A percentile compares a stretch with the other conserved stretches of the same genome.
phyloP scores from a whole-genome alignment of 176 grass and related monocot species.

The Oryza brachyantha region DNA sequence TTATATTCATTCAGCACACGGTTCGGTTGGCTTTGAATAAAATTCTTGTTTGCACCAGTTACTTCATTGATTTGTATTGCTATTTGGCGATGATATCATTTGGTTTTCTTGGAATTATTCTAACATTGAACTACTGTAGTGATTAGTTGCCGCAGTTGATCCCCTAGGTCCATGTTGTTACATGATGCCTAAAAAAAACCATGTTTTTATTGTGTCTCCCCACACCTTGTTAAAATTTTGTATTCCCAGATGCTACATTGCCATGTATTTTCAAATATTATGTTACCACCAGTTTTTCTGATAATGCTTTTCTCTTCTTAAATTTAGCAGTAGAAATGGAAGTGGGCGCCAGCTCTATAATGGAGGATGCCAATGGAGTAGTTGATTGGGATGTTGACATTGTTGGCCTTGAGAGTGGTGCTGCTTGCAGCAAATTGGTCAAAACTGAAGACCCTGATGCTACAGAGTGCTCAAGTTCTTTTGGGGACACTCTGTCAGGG shows the following conservation, averaged over 20 bases:
- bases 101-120: background rate
- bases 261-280: background rate
- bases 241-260: background rate
- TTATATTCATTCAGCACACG: too few species aligned
- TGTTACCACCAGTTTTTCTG: background rate
- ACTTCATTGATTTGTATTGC: too few species aligned
- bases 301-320: background rate
- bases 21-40: too few species aligned
- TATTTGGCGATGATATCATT: background rate
- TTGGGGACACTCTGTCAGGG: conserved; percentile 75
- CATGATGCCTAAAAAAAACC: background rate
- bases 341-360: conserved; percentile 5
- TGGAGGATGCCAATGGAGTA: conserved; percentile 28
- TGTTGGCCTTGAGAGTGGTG: conserved; percentile 10
- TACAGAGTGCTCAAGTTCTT: conserved; percentile 89
- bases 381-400: conserved; percentile 48
- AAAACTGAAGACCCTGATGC: conserved; percentile 56
- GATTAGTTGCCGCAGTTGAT: background rate
- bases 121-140: background rate
- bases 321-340: conserved; percentile 11
- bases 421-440: conserved; percentile 27
- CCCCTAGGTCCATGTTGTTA: background rate
- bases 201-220: background rate
- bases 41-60: too few species aligned
- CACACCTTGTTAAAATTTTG: background rate